phyloP scores from a whole-genome alignment of 805 yeast species.

The Candida endomychidarum region DNA sequence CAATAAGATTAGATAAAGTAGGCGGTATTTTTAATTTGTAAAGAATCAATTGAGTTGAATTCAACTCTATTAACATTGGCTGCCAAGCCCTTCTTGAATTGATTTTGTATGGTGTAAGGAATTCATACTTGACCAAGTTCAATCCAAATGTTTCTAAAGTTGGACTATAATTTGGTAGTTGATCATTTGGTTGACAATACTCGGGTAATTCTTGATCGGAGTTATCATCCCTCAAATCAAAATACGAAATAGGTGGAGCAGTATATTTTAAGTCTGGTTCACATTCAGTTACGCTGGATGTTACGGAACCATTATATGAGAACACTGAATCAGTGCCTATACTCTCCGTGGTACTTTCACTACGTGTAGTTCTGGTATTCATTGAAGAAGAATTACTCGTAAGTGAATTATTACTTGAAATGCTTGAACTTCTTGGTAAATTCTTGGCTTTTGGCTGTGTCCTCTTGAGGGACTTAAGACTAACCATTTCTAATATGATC shows the following conservation, averaged over 20 bases:
- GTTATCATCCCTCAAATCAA: too few relatives aligned
- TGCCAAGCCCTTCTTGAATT: constrained; percentile 28
- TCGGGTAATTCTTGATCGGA: constrained; percentile 17
- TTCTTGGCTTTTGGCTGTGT: background rate
- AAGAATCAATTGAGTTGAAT: constrained; percentile 39
- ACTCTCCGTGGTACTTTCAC: background rate
- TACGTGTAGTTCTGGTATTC: background rate
- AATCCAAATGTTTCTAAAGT: constrained; percentile 34
- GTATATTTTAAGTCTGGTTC: background rate
- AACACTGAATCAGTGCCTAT: background rate
- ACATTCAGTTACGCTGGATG: background rate
- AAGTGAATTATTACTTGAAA: background rate
- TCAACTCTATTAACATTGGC: constrained; percentile 39
- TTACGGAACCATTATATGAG: constrained; percentile 1
- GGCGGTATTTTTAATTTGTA: constrained; percentile 27
- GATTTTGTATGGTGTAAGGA: constrained; percentile 36
- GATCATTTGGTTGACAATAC: constrained; percentile 24
- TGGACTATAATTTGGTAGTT: constrained; percentile 31
- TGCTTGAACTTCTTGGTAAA: background rate
- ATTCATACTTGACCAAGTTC: constrained; percentile 35
- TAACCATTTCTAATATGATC: too few relatives aligned
- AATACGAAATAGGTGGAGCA: too few relatives aligned
- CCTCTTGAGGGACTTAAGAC: background rate
- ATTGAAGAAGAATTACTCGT: background rate
- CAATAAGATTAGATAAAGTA: constrained; percentile 22